Conservation (phyloP, 2,329 filamentous ascomycete species). For the Colletotrichum eleusines region DNA sequence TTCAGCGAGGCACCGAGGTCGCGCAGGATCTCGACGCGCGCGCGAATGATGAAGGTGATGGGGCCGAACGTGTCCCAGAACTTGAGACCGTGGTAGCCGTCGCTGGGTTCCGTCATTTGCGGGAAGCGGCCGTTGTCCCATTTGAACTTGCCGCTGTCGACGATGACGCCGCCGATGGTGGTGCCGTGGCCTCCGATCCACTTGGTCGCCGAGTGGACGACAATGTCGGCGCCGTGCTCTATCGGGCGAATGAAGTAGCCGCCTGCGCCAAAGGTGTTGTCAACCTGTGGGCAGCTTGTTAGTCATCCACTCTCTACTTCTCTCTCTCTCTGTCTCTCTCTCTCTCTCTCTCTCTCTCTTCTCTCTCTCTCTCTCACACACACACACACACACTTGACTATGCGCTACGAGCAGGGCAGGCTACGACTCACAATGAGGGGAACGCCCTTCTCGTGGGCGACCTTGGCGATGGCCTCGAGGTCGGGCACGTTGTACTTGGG, state of each 20-base stretch:
- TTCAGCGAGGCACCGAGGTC: conserved; percentile 87
- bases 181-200: conserved; percentile 98
- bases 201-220: conserved; percentile 94
- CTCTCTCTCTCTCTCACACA: not conserved
- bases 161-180: conserved; percentile 86
- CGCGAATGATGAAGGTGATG: conserved; percentile 84
- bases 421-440: conserved; percentile 67
- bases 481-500: conserved; percentile 94
- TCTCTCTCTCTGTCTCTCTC: not conserved
- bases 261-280: conserved; percentile 96
- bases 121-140: conserved; percentile 92
- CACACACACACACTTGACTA: no score
- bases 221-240: conserved; percentile 91
- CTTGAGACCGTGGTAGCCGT: conserved; percentile 92
- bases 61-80: conserved; percentile 94
- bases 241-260: conserved; percentile 91
- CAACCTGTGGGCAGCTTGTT: conserved; percentile 65
- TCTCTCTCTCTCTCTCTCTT: not conserved
- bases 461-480: conserved; percentile 85
- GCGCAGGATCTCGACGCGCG: conserved; percentile 89
- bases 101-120: conserved; percentile 88
- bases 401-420: not conserved
- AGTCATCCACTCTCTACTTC: not conserved
- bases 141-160: conserved; percentile 93
- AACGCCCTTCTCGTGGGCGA: conserved; percentile 77